These are phyloP conservation scores for Nicotiana otophora DNA, from an alignment of 257 asterid species.

Conservation along the genomic window DNA sequence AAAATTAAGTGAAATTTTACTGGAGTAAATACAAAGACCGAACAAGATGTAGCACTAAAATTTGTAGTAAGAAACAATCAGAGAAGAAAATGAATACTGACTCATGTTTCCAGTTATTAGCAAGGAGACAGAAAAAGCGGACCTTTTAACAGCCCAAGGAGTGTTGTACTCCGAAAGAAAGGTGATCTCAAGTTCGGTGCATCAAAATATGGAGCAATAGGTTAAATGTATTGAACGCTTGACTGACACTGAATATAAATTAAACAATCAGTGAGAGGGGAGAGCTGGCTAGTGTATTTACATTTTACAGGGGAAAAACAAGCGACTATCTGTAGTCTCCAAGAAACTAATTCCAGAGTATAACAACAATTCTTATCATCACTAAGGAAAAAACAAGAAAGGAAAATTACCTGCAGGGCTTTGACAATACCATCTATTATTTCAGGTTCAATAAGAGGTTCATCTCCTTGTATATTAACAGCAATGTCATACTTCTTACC, in stretches of 20 bases:
- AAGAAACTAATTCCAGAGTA: not conserved
- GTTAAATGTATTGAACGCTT: not conserved
- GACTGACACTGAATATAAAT: not conserved
- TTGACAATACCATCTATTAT: slow-evolving; percentile 79
- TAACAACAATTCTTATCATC: not conserved
- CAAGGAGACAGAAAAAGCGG: too few relatives aligned
- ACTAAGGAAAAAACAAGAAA: not conserved
- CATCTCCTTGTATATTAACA: slow-evolving; percentile 95
- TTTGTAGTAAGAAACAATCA: not conserved
- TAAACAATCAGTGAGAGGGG: not conserved
- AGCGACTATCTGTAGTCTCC: not conserved
- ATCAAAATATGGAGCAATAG: not conserved
- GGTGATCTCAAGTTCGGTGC: not conserved
- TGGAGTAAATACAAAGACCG: not conserved
- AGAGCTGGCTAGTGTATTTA: not conserved
- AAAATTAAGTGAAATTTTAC: not conserved
- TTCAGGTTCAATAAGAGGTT: slow-evolving; percentile 93
- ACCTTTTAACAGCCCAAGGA: not conserved
- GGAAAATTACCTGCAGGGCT: slow-evolving; percentile 62
- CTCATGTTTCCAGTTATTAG: too few relatives aligned
- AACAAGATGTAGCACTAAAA: not conserved
- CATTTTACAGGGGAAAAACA: not conserved
- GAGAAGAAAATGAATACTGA: not conserved
- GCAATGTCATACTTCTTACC: slow-evolving; percentile 67
- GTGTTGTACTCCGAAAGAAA: not conserved